Percentiles rank a stretch among this genome's conserved stretches.
These are phyloP conservation scores for Fusarium burgessii DNA, from an alignment of 2,329 filamentous ascomycete genomes.

Conservation along the genomic window DNA sequence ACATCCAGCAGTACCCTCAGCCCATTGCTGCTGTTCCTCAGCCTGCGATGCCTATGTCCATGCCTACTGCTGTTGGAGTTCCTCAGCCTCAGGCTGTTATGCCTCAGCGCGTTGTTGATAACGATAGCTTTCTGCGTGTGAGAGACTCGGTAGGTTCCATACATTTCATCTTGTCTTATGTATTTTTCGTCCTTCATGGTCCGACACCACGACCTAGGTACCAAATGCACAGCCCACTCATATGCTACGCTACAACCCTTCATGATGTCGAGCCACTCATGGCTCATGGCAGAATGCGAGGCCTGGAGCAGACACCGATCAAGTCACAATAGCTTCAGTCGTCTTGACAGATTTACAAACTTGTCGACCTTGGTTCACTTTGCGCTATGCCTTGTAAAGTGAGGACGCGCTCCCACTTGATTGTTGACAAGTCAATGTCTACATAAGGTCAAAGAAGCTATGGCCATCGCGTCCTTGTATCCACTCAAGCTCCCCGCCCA, in stretches of 20 bases:
- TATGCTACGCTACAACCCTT: neutral
- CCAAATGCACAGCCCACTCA: neutral
- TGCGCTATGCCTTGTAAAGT: neutral
- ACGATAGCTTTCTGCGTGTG: slow-evolving; percentile 82
- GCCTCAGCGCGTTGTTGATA: slow-evolving; percentile 65
- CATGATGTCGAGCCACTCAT: neutral
- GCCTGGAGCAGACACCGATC: neutral
- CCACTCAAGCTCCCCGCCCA: slow-evolving; percentile 29
- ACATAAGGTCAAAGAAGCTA: slow-evolving; percentile 29
- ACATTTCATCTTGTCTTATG: slow-evolving; percentile 18
- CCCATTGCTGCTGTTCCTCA: slow-evolving; percentile 51
- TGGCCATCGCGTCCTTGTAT: slow-evolving; percentile 31
- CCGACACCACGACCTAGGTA: neutral
- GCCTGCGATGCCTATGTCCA: slow-evolving; percentile 55
- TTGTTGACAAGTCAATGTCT: slow-evolving; percentile 29
- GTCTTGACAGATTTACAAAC: neutral
- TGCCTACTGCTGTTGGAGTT: slow-evolving; percentile 42
- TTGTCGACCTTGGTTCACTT: neutral
- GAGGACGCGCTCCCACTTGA: slow-evolving; percentile 27
- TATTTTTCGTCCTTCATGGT: neutral
- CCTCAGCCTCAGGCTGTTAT: slow-evolving; percentile 34
- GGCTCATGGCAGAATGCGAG: neutral
- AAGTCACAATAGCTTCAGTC: neutral
- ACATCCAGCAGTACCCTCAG: slow-evolving; percentile 39
- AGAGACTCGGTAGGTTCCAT: slow-evolving; percentile 79